phyloP scores from a whole-genome alignment of 345 rosid species.

The Isatis tinctoria region DNA sequence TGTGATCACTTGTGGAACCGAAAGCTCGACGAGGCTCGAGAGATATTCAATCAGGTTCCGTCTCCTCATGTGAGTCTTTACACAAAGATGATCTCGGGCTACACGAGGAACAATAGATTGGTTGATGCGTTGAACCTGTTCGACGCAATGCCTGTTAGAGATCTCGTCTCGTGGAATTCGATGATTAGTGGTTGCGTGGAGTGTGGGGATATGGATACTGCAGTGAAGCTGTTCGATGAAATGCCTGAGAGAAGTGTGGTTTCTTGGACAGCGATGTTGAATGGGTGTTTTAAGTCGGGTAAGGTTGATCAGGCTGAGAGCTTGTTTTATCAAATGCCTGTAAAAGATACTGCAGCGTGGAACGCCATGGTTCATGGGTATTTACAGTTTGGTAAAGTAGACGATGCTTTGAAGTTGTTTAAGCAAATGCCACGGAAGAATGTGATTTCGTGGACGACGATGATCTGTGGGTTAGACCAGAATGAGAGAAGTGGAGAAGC shows the following conservation, averaged over 20 bases:
- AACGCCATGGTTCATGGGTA: conserved; percentile 74
- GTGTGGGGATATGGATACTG: conserved; percentile 48
- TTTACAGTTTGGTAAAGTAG: conserved; percentile 45
- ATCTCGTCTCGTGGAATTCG: conserved; percentile 59
- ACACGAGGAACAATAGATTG: conserved; percentile 34
- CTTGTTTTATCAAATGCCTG: conserved; percentile 54
- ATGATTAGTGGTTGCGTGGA: conserved; percentile 63
- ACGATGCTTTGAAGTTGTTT: conserved; percentile 53
- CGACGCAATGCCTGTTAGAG: conserved; percentile 47
- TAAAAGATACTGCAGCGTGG: conserved; percentile 65
- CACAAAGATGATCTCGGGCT: conserved; percentile 56
- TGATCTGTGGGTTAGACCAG: conserved; percentile 69
- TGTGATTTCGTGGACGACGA: conserved; percentile 80
- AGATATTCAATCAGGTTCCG: conserved; percentile 34
- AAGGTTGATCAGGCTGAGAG: conserved; percentile 48
- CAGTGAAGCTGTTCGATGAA: conserved; percentile 51
- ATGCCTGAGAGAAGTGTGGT: conserved; percentile 64
- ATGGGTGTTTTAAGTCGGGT: conserved; percentile 58
- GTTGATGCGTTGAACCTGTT: conserved; percentile 51
- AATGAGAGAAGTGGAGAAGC: conserved; percentile 52
- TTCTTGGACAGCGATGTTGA: conserved; percentile 70
- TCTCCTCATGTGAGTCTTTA: conserved; percentile 43
- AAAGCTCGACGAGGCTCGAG: conserved; percentile 45
- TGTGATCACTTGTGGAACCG: conserved; percentile 37
- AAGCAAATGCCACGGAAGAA: conserved; percentile 50